Base-by-base conservation (phyloP, 1,139 yeast genomes). In the Maudiozyma humilis region DNA sequence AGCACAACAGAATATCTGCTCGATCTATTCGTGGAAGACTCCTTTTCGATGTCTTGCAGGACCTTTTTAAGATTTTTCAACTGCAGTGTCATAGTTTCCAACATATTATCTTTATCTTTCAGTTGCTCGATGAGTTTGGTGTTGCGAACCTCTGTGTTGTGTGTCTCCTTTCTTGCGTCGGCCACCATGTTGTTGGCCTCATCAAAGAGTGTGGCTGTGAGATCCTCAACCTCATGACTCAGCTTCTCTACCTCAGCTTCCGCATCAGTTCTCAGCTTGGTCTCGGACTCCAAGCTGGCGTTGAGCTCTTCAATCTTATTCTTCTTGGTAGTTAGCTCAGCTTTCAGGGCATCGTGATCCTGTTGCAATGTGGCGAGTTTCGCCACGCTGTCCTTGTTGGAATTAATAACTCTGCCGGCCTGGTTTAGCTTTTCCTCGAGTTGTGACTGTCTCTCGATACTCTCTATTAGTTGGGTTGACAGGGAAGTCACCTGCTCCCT, bases 181-280 rank as follows among this genome's bases (percentile, higher is more conserved):
- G 78, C 76, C 13, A 85, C 95, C 84, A 82, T 83, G 41, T 73
- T 72, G 58, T 84, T 84, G 17, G 95, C 95, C 57, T 84, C 91
- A 54, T 77, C 81, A 60, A 85, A 85, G 36, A 85, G 65, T 1
- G 87, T 77, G 2, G 80, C 86, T 1, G 87, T 76, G 44, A 86
- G 67, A 38, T 85, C 94, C 59, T 83, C 91, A 25, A 85, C 82
- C 59, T 86, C 95, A 16, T 71, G 75, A 47, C 79, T 73, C 39
- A 86, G 63, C 49, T 75, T 72, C 41, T 70, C 68, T 40, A 76
- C 79, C 51, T 82, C 82, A 15, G 68, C 66, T 49, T 81, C 84
- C 0, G 84, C 79, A 3, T 63, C 70, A n/a, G 56, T 62, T 43
- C 74, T 71, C 38, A 66, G 66, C 40, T 63, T 66, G 32, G 60